A percentile compares a stretch with the other conserved stretches of the same genome.
These are phyloP conservation scores for Globisporangium cylindrosporum DNA, from an alignment of 352 stramenopile species.

Conservation along the genomic window DNA sequence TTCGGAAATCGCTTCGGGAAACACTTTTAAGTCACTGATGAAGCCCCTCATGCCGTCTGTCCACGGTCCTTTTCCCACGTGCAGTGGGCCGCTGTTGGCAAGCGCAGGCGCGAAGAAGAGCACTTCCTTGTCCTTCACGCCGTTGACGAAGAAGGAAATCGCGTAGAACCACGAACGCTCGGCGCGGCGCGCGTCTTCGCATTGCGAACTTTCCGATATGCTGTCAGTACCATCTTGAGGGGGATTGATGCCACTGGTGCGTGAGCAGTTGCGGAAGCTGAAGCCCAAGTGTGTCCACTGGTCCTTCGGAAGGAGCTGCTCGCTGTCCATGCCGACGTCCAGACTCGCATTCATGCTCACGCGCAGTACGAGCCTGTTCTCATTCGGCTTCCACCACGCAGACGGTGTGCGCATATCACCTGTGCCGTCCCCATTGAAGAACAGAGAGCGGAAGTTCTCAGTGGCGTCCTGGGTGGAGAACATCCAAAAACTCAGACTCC, in stretches of 20 bases:
- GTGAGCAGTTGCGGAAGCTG: conserved; percentile 61
- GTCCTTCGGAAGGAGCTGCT: conserved; percentile 35
- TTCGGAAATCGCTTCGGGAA: conserved; percentile 23
- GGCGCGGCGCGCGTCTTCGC: conserved; percentile 1
- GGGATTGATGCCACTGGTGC: neutral
- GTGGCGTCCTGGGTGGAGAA: conserved; percentile 56
- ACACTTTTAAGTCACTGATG: conserved; percentile 55
- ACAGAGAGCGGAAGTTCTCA: conserved; percentile 58
- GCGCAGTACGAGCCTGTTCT: conserved; percentile 57
- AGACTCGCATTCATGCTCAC: conserved; percentile 53
- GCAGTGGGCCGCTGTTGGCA: conserved; percentile 53
- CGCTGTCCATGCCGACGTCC: conserved; percentile 62
- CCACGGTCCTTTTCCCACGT: conserved; percentile 70
- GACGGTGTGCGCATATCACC: conserved; percentile 73
- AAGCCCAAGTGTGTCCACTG: conserved; percentile 74
- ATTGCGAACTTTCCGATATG: conserved; percentile 11
- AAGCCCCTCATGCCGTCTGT: conserved; percentile 64
- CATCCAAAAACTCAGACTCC: conserved; percentile 70
- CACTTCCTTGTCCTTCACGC: conserved; percentile 45
- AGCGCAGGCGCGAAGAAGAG: conserved; percentile 42
- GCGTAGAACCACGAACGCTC: conserved; percentile 37
- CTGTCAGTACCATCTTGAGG: neutral
- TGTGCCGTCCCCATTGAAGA: conserved; percentile 79
- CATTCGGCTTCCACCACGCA: conserved; percentile 73
- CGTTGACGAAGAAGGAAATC: conserved; percentile 61